Evolutionary conservation across 2,329 filamentous ascomycete genomes (phyloP), one percentile per base, ranked within the genome.

Genomic region (Calonectria montana): DNA sequence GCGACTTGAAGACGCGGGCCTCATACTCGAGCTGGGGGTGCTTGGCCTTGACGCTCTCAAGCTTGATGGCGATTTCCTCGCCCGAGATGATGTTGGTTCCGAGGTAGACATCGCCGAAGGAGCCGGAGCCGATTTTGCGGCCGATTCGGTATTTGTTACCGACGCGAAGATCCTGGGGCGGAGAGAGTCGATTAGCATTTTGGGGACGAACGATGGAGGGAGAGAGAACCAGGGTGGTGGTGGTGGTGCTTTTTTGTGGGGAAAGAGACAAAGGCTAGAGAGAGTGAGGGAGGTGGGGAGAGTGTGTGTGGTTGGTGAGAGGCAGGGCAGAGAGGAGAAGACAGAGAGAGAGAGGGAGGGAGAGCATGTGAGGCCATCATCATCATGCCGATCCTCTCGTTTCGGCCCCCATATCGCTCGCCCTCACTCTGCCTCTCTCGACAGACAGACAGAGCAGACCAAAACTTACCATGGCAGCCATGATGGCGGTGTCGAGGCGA

Each of bases 71-170:
- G 80, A 99, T 98, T 87, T 99, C 97, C 86, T 99, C 97, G 74
- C 97, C 97, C 6, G 97, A 98, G 86, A 98, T 98, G 87, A 99
- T 98, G 89, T 99, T 98, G 85, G 97, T 99, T 81, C 97, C 97
- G 67, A 98, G 92, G 87, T 98, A 99, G 83, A 99, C 98, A 81
- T 98, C 97, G 87, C 97, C 97, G 84, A 99, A 99, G 82, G 93
- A 96, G 79, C 97, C 97, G 79, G 95, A 98, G 80, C 97, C 97
- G 82, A 99, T 99, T 91, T 99, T 99, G 81, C 97, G 95, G 84
- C 97, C 97, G 86, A 99, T 98, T 81, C 97, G 95, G 92, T 99
- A 99, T 84, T 99, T 98, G 86, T 98, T 98, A 86, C 97, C 97
- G 87, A 99, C 97, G 83, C 97, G 95, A 82, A 99, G 92, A 91